phyloP scores from a whole-genome alignment of 768 basidiomycete species.

The Rhodotorula diobovata region DNA sequence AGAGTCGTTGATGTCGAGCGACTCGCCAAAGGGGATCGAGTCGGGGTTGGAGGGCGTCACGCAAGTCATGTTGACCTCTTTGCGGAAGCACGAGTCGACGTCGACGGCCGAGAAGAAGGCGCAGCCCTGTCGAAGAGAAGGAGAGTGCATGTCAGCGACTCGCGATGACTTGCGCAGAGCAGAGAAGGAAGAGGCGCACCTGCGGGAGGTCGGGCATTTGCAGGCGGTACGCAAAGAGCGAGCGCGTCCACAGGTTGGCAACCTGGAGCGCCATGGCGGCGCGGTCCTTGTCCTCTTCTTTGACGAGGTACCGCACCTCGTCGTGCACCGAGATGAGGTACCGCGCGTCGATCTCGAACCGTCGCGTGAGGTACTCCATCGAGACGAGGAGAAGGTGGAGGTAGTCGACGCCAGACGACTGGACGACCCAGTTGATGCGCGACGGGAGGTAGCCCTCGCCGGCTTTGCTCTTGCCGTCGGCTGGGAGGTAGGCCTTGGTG shows the following conservation, averaged over 20 bases:
- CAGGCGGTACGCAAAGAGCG: slow-evolving; percentile 81
- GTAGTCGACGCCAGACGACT: slow-evolving; percentile 97
- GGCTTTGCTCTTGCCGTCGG: slow-evolving; percentile 44
- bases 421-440: slow-evolving; percentile 98
- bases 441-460: slow-evolving; percentile 90
- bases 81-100: slow-evolving; percentile 80
- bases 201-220: slow-evolving; percentile 95
- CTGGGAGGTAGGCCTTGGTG: slow-evolving; percentile 80
- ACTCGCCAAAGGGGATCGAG: slow-evolving; percentile 82
- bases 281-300: slow-evolving; percentile 83
- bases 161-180: not conserved
- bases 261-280: slow-evolving; percentile 87
- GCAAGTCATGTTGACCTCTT: slow-evolving; percentile 94
- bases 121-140: slow-evolving; percentile 46
- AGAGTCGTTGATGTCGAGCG: slow-evolving; percentile 59
- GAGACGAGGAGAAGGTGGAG: slow-evolving; percentile 91
- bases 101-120: slow-evolving; percentile 98
- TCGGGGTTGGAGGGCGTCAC: slow-evolving; percentile 84
- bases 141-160: not conserved
- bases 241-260: slow-evolving; percentile 91
- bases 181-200: slow-evolving; percentile 51
- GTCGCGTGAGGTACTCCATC: slow-evolving; percentile 78
- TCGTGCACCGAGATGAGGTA: slow-evolving; percentile 97
- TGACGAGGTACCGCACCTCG: slow-evolving; percentile 88
- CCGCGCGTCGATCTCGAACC: slow-evolving; percentile 78